Evolutionary conservation across 305 asterid genomes (phyloP), one percentile per base, ranked within the genome.

Genomic region (Fraxinus angustifolia): DNA sequence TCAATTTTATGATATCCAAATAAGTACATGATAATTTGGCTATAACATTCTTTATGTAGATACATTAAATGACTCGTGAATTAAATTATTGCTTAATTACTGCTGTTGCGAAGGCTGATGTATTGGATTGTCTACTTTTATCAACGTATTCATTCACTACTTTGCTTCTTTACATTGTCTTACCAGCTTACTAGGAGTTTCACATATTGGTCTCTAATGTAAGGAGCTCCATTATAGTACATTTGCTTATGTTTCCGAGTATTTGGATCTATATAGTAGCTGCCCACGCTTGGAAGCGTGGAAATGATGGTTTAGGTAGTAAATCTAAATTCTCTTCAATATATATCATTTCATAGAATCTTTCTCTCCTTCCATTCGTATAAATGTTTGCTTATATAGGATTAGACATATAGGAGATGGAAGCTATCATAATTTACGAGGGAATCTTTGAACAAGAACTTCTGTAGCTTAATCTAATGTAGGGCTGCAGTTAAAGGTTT

Each of bases 61-160:
- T 76, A 78, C 56, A 71, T 82, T 74, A 38, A 50, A 72, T 65
- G 74, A 71, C 48, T 21, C 75, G 7, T 67, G 75, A 48, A 23
- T 77, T 79, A 58, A 6, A 21, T 79, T 56, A 17, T 50, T 82
- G 70, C 73, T 14, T 68, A 8, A 72, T 75, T 50, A 73, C 26
- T 78, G 33, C 34, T 78, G 82, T 28, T 34, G 78, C 79, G 23
- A 53, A 74, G 26, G 35, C 48, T 48, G 19, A 26, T 36, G 33
- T 28, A 11, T 81, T 83, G 62, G 8, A 78, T 31, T 53, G 67
- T 31, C 53, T 40, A 36, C 68, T 14, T 75, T 42, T 72, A 76
- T 73, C 4, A 45, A 36, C 62, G 60, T 72, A 75, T 21, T 80
- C 17, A 30, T 23, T 68, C 3, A 8, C 75, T 58, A 48, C 58